These are phyloP conservation scores for Rheum nobile DNA, from an alignment of 148 eudicot genomes.

Conservation along the genomic window DNA sequence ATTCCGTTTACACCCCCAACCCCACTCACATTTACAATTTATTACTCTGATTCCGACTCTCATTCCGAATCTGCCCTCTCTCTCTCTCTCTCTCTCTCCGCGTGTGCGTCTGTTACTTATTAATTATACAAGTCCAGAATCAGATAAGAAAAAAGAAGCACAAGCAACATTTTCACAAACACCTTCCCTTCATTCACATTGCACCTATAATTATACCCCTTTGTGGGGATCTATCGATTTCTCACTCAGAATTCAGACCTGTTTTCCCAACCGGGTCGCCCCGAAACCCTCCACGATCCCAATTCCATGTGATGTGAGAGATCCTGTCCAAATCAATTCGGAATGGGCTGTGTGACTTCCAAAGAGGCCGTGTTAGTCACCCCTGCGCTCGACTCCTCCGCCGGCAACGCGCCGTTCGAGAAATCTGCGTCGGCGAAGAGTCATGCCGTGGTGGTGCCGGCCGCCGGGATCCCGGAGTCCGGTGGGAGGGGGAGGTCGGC, in stretches of 20 bases:
- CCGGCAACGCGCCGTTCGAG: slow-evolving; percentile 13
- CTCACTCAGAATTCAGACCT: neutral
- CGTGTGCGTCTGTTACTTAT: no score
- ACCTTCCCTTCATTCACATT: neutral
- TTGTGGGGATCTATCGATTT: no score
- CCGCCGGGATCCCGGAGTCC: slow-evolving; percentile 35
- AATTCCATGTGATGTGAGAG: slow-evolving; percentile 11
- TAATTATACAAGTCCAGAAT: neutral
- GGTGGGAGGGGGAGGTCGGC: slow-evolving; percentile 34
- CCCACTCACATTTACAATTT: neutral
- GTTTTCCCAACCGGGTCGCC: neutral
- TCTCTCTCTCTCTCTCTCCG: neutral
- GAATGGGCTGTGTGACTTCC: slow-evolving; percentile 91
- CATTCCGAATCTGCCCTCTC: neutral
- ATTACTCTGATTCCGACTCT: neutral
- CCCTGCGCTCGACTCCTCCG: slow-evolving; percentile 67
- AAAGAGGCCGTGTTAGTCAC: slow-evolving; percentile 81
- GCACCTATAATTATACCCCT: neutral
- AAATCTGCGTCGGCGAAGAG: slow-evolving; percentile 2
- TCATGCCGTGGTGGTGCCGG: slow-evolving; percentile 20
- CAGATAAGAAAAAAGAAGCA: neutral
- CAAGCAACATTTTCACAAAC: neutral
- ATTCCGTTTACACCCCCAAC: neutral
- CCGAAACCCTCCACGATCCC: neutral
- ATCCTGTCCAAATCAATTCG: neutral